These are phyloP conservation scores for Articulospora tetracladia DNA, from an alignment of 495 filamentous ascomycete species.

Conservation along the genomic window DNA sequence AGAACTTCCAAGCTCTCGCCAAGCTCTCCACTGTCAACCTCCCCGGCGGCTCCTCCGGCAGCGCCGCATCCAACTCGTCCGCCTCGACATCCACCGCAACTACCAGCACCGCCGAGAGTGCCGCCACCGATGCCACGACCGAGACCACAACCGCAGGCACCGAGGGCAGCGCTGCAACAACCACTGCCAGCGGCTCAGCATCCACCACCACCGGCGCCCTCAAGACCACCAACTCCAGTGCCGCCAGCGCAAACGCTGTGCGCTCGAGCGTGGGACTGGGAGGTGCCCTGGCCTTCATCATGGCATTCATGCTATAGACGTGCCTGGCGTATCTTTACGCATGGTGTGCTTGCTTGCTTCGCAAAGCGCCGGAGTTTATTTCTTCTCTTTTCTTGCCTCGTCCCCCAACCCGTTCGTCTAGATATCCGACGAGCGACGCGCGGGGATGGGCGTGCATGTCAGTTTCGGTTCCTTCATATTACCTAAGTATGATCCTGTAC, in stretches of 20 bases:
- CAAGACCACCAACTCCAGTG: background rate
- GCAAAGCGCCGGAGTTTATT: no score
- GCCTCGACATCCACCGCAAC: background rate
- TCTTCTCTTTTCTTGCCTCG: no score
- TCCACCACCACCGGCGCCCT: background rate
- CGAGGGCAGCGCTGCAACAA: background rate
- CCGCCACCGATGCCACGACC: background rate
- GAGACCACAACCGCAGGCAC: background rate
- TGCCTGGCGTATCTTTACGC: no score
- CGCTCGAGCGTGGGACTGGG: background rate
- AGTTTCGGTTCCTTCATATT: no score
- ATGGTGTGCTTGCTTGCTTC: background rate
- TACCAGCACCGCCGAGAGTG: background rate
- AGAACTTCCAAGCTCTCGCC: slow-evolving; percentile 42
- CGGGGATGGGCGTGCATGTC: no score
- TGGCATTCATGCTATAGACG: slow-evolving; percentile 6
- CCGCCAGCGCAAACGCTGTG: background rate
- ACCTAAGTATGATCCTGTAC: no score
- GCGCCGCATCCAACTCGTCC: slow-evolving; percentile 6
- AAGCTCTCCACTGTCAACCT: slow-evolving; percentile 34
- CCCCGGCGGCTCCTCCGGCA: slow-evolving; percentile 15
- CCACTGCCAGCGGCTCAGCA: background rate
- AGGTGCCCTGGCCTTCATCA: slow-evolving; percentile 1
- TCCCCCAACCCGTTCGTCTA: no score
- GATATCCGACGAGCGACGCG: no score